Base-by-base conservation (phyloP, 495 filamentous ascomycete genomes). In the Penicillium atrosanguineum region DNA sequence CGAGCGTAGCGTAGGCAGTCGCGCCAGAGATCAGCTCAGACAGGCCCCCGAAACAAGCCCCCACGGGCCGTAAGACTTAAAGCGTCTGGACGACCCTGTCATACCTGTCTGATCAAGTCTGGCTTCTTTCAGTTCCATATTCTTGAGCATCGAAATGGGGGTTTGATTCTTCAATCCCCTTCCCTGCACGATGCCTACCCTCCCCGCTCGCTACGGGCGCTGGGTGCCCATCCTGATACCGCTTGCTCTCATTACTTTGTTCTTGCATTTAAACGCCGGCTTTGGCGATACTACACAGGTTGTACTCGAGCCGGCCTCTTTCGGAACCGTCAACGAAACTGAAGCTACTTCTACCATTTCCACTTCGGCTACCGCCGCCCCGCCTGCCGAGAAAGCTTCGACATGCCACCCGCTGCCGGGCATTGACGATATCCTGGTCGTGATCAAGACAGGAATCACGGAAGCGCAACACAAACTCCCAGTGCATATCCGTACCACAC, bases 381-480 rank as follows among this genome's bases (percentile, higher is more conserved):
- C 23, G 23, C 38, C 50, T 9, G 8, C 20, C 25, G 41, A 50
- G 16, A 38, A 44, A 38, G 34, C 48, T 29, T 29, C 46, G 36
- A 16, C 56, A 42, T 74, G 71, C 38, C 65, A 58, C n/a, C 37
- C 56, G 14, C 61, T 68, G 9, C 63, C 65, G 1, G 69, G 64
- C 16, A 61, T 75, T 21, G 65, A 73, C 9, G 60, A 74, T 39
- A 49, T 79, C 26, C 66, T 76, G 9, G 68, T 80, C 6, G 57
- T 78, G 12, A 59, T 80, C 3, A 79, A 80, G 55, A 80, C 75
- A 0, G 73, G 77, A 56, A 74, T 77, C 36, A 76, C 72, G n/a
- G 77, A 78, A 63, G 56, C 69, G 0, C 62, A 65, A 44, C 56
- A 68, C 16, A 78, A 77, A 64, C 59, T 75, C 6, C 72, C 73